Evolutionary conservation across 768 basidiomycete species (phyloP).

Genomic region (Collybiopsis confluens): DNA sequence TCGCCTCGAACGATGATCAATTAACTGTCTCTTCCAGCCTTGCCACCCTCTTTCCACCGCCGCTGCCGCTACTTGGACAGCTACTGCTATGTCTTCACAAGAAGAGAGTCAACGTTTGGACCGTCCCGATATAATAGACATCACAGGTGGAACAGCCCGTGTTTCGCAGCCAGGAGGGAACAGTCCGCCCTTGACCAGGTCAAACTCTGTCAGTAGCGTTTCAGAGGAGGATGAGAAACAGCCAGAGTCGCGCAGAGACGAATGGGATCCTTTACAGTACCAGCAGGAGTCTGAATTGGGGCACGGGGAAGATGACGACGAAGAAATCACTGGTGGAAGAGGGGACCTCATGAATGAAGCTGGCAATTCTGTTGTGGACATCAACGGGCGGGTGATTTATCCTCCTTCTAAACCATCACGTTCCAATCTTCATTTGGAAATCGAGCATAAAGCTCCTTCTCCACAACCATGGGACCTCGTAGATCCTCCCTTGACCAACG

Average conservation of each 20-base stretch:
- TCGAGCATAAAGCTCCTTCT: conserved; percentile 47
- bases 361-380: conserved; percentile 15
- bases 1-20: no score
- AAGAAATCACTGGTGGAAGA: conserved; percentile 8
- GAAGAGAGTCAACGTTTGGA: neutral
- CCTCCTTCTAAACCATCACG: conserved; percentile 23
- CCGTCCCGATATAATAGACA: neutral
- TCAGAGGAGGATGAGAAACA: conserved; percentile 15
- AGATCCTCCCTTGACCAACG: conserved; percentile 33
- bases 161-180: conserved; percentile 20
- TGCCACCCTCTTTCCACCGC: no score
- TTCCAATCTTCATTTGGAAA: conserved; percentile 41
- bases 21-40: no score
- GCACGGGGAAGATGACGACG: conserved; percentile 3
- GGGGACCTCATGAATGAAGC: conserved; percentile 10
- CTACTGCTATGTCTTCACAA: neutral
- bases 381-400: conserved; percentile 22
- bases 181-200: conserved; percentile 26
- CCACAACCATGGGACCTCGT: conserved; percentile 68
- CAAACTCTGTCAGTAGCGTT: conserved; percentile 14
- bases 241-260: neutral
- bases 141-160: conserved; percentile 9
- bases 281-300: conserved; percentile 1
- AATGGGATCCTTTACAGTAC: conserved; percentile 21
- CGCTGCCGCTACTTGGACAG: no score